Evolutionary conservation across 768 basidiomycete genomes (phyloP).

Genomic region (Leucocoprinus sp.): DNA sequence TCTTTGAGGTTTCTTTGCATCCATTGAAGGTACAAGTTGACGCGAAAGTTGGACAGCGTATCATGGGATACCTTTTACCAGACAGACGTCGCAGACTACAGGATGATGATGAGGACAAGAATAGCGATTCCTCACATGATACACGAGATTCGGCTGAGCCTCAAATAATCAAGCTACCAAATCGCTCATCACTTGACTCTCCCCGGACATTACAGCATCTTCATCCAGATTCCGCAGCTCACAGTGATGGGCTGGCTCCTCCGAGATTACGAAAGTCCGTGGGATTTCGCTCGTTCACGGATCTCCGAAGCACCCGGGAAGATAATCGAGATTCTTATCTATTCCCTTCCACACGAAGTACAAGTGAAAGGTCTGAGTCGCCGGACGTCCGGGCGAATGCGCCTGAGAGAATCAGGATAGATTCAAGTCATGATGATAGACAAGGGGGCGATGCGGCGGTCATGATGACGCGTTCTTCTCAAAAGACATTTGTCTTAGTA

Average conservation of each 20-base stretch:
- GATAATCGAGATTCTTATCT: conserved; percentile 22
- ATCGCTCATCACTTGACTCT: conserved; percentile 45
- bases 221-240: conserved; percentile 2
- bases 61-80: conserved; percentile 88
- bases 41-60: conserved; percentile 65
- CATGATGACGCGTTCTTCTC: conserved; percentile 73
- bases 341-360: neutral
- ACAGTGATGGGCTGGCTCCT: conserved; percentile 9
- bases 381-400: neutral
- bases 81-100: conserved; percentile 37
- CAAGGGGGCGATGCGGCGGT: conserved; percentile 52
- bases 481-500: conserved; percentile 80
- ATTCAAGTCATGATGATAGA: neutral
- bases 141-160: conserved; percentile 14
- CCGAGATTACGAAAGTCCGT: conserved; percentile 46
- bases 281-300: conserved; percentile 63
- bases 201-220: conserved; percentile 27
- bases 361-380: neutral
- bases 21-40: conserved; percentile 86
- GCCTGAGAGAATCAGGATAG: neutral
- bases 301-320: conserved; percentile 43
- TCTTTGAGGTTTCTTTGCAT: conserved; percentile 74
- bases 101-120: conserved; percentile 15
- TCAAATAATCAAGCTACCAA: conserved; percentile 17
- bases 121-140: conserved; percentile 8